A percentile compares a stretch with the other conserved stretches of the same genome.
phyloP scores from a whole-genome alignment of 805 yeast species.

The Yarrowia osloensis region DNA sequence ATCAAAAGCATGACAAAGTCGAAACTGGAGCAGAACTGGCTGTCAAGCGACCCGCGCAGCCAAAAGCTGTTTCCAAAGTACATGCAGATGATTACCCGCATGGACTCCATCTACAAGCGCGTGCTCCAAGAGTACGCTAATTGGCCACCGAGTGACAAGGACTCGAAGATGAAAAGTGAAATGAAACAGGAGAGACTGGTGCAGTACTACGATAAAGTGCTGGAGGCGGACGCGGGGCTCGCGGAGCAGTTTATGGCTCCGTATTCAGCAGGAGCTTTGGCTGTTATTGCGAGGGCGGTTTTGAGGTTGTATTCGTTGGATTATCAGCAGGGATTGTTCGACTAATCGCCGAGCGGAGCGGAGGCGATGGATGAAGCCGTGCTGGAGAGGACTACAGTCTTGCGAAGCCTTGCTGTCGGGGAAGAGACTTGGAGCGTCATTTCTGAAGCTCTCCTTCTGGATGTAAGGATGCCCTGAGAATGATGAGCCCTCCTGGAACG shows the following conservation, averaged over 20 bases:
- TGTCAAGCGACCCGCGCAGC: neutral
- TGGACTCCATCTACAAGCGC: neutral
- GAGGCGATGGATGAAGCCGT: too few relatives aligned
- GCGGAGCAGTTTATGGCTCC: neutral
- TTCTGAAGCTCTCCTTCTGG: too few relatives aligned
- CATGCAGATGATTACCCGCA: neutral
- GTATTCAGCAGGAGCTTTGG: neutral
- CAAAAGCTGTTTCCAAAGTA: neutral
- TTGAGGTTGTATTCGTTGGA: neutral
- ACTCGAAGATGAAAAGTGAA: neutral
- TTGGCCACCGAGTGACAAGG: neutral
- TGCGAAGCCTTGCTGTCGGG: too few relatives aligned
- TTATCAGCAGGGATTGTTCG: neutral
- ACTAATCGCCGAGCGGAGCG: neutral
- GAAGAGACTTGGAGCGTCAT: too few relatives aligned
- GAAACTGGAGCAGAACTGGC: neutral
- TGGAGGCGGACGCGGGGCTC: neutral
- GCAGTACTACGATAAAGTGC: neutral
- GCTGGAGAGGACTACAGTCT: too few relatives aligned
- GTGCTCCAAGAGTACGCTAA: neutral
- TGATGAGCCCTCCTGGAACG: too few relatives aligned
- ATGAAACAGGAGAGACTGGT: neutral
- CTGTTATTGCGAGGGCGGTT: neutral
- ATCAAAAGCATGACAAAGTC: neutral
- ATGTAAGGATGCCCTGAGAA: too few relatives aligned